Conservation (phyloP, 345 rosid genomes). For the Nephelium lappaceum region DNA sequence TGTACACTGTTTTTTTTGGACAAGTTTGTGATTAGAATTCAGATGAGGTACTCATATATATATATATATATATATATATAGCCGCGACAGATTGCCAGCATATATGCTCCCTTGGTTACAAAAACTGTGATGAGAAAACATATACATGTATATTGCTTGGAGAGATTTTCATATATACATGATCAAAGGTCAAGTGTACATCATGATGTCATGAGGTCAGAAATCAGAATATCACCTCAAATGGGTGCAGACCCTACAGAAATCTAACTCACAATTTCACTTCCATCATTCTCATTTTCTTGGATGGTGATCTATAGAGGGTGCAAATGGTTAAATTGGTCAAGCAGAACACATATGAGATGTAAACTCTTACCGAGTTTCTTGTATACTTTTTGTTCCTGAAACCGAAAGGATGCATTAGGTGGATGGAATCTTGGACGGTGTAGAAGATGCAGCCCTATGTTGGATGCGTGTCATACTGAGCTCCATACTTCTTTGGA, state of each 20-base stretch:
- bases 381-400: neutral
- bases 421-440: slow-evolving; percentile 33
- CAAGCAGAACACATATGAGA: slow-evolving; percentile 24
- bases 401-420: slow-evolving; percentile 18
- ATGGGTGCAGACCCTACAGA: slow-evolving; percentile 24
- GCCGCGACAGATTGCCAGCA: neutral
- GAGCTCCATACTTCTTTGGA: slow-evolving; percentile 69
- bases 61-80: too few species aligned
- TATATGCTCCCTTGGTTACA: slow-evolving; percentile 17
- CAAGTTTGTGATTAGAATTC: slow-evolving; percentile 11
- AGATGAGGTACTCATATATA: neutral
- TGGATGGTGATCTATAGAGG: slow-evolving; percentile 22
- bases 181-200: slow-evolving; percentile 37
- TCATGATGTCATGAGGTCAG: slow-evolving; percentile 29
- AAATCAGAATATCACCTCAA: slow-evolving; percentile 21
- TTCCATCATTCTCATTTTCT: slow-evolving; percentile 16
- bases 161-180: slow-evolving; percentile 36
- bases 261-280: slow-evolving; percentile 23
- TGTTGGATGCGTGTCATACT: slow-evolving; percentile 51
- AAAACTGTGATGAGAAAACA: slow-evolving; percentile 18
- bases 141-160: slow-evolving; percentile 25
- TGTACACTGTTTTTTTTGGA: slow-evolving; percentile 12
- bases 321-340: slow-evolving; percentile 22
- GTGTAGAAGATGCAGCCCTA: slow-evolving; percentile 42
- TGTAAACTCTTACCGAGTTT: slow-evolving; percentile 22